A percentile compares a stretch with the other conserved stretches of the same genome.
phyloP scores from a whole-genome alignment of 805 yeast genomes.

The Kodamaea restingae region DNA sequence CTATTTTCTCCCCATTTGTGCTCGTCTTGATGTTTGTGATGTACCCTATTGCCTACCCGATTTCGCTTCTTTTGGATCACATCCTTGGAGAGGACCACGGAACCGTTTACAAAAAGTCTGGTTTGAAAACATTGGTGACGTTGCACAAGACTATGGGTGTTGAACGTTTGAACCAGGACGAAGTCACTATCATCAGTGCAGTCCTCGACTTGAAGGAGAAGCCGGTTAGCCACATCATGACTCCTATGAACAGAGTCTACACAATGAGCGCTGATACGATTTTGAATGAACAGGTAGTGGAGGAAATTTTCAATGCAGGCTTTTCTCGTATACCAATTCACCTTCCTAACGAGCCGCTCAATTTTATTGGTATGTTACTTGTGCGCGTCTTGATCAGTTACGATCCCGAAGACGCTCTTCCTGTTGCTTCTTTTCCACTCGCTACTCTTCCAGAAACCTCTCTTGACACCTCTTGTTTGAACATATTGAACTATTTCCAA shows the following conservation, averaged over 20 bases:
- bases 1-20: constrained; percentile 87
- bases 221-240: constrained; percentile 82
- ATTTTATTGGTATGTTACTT: constrained; percentile 91
- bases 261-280: constrained; percentile 82
- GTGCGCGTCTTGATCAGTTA: constrained; percentile 90
- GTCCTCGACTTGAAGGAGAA: constrained; percentile 93
- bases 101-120: constrained; percentile 86
- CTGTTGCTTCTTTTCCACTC: constrained; percentile 88
- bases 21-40: constrained; percentile 75
- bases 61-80: constrained; percentile 73
- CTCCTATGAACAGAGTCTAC: constrained; percentile 86
- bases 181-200: constrained; percentile 91
- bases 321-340: constrained; percentile 94
- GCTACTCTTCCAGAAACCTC: constrained; percentile 96
- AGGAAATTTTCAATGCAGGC: constrained; percentile 88
- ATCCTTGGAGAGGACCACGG: constrained; percentile 95
- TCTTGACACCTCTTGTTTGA: constrained; percentile 86
- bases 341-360: constrained; percentile 80
- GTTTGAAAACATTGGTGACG: constrained; percentile 89
- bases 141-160: constrained; percentile 93
- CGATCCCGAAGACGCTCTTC: constrained; percentile 93
- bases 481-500: constrained; percentile 92
- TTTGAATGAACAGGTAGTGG: constrained; percentile 79
- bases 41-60: constrained; percentile 92
- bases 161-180: constrained; percentile 89